Evolutionary conservation across 441 rosid genomes (phyloP).

Genomic region (Pelargonium fulgidum): DNA sequence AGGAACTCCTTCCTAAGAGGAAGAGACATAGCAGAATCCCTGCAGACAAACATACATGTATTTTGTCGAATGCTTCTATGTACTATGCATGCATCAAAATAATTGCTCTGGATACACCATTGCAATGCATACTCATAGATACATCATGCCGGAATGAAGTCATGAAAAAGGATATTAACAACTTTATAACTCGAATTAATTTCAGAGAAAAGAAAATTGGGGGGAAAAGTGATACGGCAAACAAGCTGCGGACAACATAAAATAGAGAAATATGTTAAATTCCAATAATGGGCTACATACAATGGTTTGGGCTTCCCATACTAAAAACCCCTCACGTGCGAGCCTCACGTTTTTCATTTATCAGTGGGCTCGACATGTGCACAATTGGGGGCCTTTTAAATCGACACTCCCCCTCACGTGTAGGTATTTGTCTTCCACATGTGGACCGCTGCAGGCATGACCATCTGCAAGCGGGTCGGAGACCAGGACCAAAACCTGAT

Average conservation of each 20-base stretch:
- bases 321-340: too few relatives aligned
- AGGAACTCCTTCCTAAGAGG: background rate
- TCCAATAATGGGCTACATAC: too few relatives aligned
- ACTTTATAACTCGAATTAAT: constrained; percentile 1
- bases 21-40: background rate
- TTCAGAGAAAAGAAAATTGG: background rate
- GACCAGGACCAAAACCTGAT: too few relatives aligned
- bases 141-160: background rate
- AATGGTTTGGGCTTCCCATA: too few relatives aligned
- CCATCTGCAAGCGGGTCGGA: too few relatives aligned
- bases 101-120: background rate
- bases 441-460: too few relatives aligned
- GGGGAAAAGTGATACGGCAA: background rate
- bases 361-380: too few relatives aligned
- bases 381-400: too few relatives aligned
- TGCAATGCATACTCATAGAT: background rate
- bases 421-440: too few relatives aligned
- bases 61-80: background rate
- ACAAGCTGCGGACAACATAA: background rate
- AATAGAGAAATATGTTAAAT: too few relatives aligned
- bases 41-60: background rate
- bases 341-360: too few relatives aligned
- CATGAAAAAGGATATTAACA: background rate
- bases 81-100: constrained; percentile 7
- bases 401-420: too few relatives aligned